These are phyloP conservation scores for Sorghum bicolor DNA, from an alignment of 176 grass and related monocot genomes.

Conservation along the genomic window Sorghum_bicolor_NCBIv3 NC_012871.2:60886001-60886500, in stretches of 20 bases:
- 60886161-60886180: neutral
- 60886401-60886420: neutral
- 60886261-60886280: neutral
- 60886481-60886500: neutral
- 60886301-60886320: neutral
- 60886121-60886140: neutral
- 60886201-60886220: neutral
- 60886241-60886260: neutral
- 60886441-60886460: neutral
- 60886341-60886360: too few relatives aligned
- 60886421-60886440: neutral
- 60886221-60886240: neutral
- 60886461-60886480: neutral
- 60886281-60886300: neutral
- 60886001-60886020: neutral
- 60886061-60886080: neutral
- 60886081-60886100: neutral
- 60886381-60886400: neutral
- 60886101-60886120: neutral
- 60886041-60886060: neutral
- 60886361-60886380: too few relatives aligned
- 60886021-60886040: neutral
- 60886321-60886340: neutral
- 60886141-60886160: accelerated
- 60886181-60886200: too few relatives aligned